These are phyloP conservation scores for Prunella vulgaris DNA, from an alignment of 257 asterid genomes.

Conservation along the genomic window DNA sequence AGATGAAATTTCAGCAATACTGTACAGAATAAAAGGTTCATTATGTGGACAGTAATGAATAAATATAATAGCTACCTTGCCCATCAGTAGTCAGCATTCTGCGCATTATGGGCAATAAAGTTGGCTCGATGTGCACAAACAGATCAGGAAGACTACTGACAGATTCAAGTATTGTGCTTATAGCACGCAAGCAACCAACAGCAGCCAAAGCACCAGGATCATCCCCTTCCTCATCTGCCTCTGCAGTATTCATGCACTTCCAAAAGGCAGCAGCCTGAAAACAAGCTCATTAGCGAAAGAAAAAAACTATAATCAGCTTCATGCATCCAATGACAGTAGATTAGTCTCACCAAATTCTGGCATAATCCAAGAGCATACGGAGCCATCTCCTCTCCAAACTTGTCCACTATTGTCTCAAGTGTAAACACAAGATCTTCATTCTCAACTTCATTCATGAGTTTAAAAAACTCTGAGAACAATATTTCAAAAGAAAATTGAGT, in stretches of 20 bases:
- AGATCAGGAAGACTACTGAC: constrained; percentile 87
- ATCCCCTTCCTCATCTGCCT: constrained; percentile 93
- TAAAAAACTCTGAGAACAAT: constrained; percentile 71
- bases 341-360: constrained; percentile 78
- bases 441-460: constrained; percentile 96
- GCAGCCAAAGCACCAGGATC: constrained; percentile 99
- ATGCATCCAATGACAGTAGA: background rate
- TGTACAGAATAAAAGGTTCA: background rate
- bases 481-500: constrained; percentile 6
- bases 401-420: constrained; percentile 96
- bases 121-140: constrained; percentile 83
- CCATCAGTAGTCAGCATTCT: constrained; percentile 98
- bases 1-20: background rate
- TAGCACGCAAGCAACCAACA: constrained; percentile 99
- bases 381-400: constrained; percentile 99
- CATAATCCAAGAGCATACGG: constrained; percentile 97
- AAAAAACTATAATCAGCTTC: background rate
- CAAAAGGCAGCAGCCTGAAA: constrained; percentile 95
- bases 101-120: constrained; percentile 87
- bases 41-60: background rate
- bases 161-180: constrained; percentile 97
- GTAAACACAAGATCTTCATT: constrained; percentile 99
- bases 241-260: constrained; percentile 93
- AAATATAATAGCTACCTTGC: constrained; percentile 51
- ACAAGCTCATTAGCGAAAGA: background rate